Base-by-base conservation (phyloP, 1,284 basidiomycete genomes). In the Agroathelia rolfsii region DNA sequence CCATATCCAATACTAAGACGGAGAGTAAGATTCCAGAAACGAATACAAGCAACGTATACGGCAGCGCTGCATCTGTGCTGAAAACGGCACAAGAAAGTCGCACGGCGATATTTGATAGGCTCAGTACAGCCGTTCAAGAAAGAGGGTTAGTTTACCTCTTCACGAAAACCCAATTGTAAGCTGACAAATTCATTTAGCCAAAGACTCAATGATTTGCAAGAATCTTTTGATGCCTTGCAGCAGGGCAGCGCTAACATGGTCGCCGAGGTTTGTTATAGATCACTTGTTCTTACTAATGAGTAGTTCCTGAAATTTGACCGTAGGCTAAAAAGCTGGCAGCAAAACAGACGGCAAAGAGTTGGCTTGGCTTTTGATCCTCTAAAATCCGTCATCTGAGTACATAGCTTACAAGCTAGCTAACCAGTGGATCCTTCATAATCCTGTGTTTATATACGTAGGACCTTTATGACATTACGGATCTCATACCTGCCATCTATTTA, bases 201-300 rank as follows among this genome's bases (percentile, higher is more conserved):
- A 54, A 58, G 69, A 54, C 57, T 80, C 2, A 66, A 62, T 12
- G 63, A 72, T 36, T 50, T 81, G 22, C 72, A 79, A 44, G 70
- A 77, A 30, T 64, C 64, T 3, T 70, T 82, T 44, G 67, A 72
- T 32, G 63, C 70, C 0, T 51, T 82, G 19, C 74, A 73, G 48
- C 58, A 73, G 38, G 76, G 76, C 5, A 80, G 75, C 43, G 69
- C 62, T 44, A 67, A 60, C 40, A 76, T 82, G 75, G 64, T 72
- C 1, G 49, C 62, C 4, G 75, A 82, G 64, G 76, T 76, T 35
- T 38, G 47, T 36, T 32, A 28, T 21, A 18, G 25, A 9, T 29
- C 34, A 28, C 20, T 28, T 11, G 24, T 13, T 15, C 21, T 15
- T 11, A 14, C 14, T 15, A 22, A 10, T 31, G 8, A 28, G 15